Base-by-base conservation (phyloP, 768 basidiomycete species). In the Wakefieldia striispora region DNA sequence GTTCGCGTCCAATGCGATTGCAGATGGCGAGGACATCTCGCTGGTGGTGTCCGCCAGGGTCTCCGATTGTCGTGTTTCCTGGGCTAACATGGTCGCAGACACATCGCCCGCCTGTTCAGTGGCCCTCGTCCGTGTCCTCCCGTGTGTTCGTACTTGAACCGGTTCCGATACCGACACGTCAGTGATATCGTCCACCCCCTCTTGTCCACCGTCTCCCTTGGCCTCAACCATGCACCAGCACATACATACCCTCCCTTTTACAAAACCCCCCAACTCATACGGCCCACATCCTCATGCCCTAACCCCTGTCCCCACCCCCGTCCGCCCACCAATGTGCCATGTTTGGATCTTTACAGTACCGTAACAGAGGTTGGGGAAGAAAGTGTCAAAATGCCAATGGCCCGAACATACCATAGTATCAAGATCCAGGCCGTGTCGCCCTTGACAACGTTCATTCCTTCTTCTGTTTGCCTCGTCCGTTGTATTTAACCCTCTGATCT, bases 301-400 rank as follows among this genome's bases (percentile, higher is more conserved):
- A 63, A 6, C 14, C 40, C 21, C 33, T 4, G 6, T 23, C 23
- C 23, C 23, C 6, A 6, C 6, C 23, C 23, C 23, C 23, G 6
- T 23, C 23, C 23, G 6, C 23, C 23, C 6, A 6, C 23, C 6
- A 6, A 23, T 6, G 23, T 13, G 73, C 67, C 1, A 78, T 74
- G 60, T 90, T 91, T 26, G 91, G 71, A 61, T 88, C 94, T 80
- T 91, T 95, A 64, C 93, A 95, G n/a, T n/a, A n/a, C n/a, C n/a
- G n/a, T n/a, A n/a, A n/a, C n/a, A n/a, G n/a, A n/a, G n/a, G n/a
- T n/a, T n/a, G n/a, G n/a, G n/a, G n/a, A n/a, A n/a, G n/a, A n/a
- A n/a, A n/a, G n/a, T n/a, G n/a, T n/a, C n/a, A n/a, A n/a, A n/a
- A n/a, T n/a, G n/a, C n/a, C n/a, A n/a, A n/a, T n/a, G n/a, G n/a